These are phyloP conservation scores for Pulveroboletus sp. DNA, from an alignment of 768 basidiomycete genomes.

Conservation along the genomic window DNA sequence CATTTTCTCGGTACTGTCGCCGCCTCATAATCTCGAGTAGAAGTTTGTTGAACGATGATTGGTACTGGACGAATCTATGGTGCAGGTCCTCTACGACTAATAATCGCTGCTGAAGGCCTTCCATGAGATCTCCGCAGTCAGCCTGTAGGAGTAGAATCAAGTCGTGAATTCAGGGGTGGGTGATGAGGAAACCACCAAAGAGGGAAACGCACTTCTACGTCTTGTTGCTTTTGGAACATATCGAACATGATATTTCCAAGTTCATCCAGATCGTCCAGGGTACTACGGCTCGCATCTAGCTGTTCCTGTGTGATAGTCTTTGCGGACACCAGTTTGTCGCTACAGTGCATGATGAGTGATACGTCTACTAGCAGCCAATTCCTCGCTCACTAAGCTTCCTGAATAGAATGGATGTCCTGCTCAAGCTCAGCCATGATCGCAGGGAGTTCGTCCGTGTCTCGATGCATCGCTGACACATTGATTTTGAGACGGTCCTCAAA, in stretches of 20 bases:
- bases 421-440: conserved; percentile 71
- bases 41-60: conserved; percentile 68
- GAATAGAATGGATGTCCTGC: conserved; percentile 48
- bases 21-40: conserved; percentile 70
- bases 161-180: neutral
- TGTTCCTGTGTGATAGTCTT: conserved; percentile 43
- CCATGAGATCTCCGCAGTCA: conserved; percentile 50
- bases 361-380: neutral
- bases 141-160: conserved; percentile 29
- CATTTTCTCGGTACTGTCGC: conserved; percentile 58
- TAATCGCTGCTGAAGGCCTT: conserved; percentile 56
- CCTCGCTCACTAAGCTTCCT: conserved; percentile 50
- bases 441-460: conserved; percentile 76
- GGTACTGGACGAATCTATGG: conserved; percentile 63
- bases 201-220: conserved; percentile 51
- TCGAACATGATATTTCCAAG: conserved; percentile 76
- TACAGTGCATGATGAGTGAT: conserved; percentile 25
- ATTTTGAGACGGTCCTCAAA: neutral
- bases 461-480: conserved; percentile 57
- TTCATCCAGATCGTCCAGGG: conserved; percentile 66
- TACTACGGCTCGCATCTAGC: conserved; percentile 44
- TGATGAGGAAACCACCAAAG: neutral
- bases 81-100: conserved; percentile 59
- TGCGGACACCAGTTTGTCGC: conserved; percentile 45
- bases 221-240: conserved; percentile 67